Base-by-base conservation (phyloP, 495 filamentous ascomycete genomes). In the Patellaria atrata region DNA sequence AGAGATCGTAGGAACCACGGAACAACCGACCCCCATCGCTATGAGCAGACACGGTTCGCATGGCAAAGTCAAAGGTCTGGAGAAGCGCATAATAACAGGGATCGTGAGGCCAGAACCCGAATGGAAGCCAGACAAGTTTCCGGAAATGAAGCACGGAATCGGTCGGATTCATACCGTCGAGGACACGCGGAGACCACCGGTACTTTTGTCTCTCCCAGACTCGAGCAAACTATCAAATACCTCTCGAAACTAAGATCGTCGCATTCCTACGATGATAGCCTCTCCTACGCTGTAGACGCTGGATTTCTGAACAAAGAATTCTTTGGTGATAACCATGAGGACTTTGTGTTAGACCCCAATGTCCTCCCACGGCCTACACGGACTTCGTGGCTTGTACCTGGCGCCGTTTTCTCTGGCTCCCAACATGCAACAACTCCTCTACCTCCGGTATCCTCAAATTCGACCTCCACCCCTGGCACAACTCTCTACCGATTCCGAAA, bases 161-260 rank as follows among this genome's bases (percentile, higher is more conserved):
- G 68, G 14, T 44, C 62, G 35, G 63, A 63, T 28, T 62, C 61
- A 14, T 66, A 67, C 45, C 61, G 70, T 33, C 59, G 70, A 38
- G 46, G 61, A 30, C 62, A 68, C 41, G 53, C 65, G 27, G 63
- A 70, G 20, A 63, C 59, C 12, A 26, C 36, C 12, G 41, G 35
- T 14, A 33, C 29, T 30, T 4, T 51, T 51, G 43, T 59, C 5
- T 51, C 41, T 12, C 35, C 46, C 2, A 47, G 65, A 25, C 45
- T 80, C 11, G 75, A 77, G 44, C 62, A 74, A 30, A 68, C 67
- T 3, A 73, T 82, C 44, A 66, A 65, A 41, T 81, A 79, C 45
- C 62, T 82, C 9, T 71, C 71, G 26, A 58, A 62, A 27, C 49
- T 82, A 40, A 71, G 75, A 6, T 59, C 60, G 38, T 72, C 68